These are phyloP conservation scores for Gastrolobium villosum DNA, from an alignment of 306 rosid species.

Conservation along the genomic window DNA sequence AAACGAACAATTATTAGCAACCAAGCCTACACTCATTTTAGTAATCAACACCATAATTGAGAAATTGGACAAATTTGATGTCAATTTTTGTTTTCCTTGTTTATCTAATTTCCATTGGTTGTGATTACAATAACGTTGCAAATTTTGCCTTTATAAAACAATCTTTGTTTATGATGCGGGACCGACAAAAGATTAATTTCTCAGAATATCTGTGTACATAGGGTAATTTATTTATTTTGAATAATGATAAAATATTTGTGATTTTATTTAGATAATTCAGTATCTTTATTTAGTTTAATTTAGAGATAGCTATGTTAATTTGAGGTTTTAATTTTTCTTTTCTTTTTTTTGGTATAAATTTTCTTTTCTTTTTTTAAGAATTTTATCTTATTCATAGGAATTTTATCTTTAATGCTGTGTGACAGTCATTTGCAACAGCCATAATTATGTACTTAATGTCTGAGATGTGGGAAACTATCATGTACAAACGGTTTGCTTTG, in stretches of 20 bases:
- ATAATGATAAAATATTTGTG: not conserved
- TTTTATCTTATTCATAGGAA: not conserved
- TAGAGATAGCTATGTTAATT: not conserved
- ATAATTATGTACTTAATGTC: not conserved
- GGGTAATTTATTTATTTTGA: not conserved
- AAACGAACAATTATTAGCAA: constrained; percentile 31
- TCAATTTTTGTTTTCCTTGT: constrained; percentile 30
- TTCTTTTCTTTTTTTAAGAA: no score
- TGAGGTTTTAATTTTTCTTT: not conserved
- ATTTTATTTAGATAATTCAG: not conserved
- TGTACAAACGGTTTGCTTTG: not conserved
- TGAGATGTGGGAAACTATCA: not conserved
- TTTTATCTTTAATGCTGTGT: not conserved
- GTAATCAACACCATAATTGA: constrained; percentile 34
- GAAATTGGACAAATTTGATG: constrained; percentile 43
- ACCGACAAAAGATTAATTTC: constrained; percentile 7
- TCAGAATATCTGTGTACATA: constrained; percentile 1
- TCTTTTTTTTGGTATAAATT: no score
- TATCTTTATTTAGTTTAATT: not conserved
- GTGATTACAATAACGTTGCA: constrained; percentile 9
- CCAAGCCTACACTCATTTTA: constrained; percentile 37
- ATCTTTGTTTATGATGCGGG: constrained; percentile 37
- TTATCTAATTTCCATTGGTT: constrained; percentile 40
- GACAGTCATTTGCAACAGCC: constrained; percentile 1
- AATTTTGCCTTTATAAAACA: constrained; percentile 19